Evolutionary conservation across 1,139 yeast species (phyloP), one percentile per base, ranked within the genome.

Genomic region (Scheffersomyces illinoinensis): DNA sequence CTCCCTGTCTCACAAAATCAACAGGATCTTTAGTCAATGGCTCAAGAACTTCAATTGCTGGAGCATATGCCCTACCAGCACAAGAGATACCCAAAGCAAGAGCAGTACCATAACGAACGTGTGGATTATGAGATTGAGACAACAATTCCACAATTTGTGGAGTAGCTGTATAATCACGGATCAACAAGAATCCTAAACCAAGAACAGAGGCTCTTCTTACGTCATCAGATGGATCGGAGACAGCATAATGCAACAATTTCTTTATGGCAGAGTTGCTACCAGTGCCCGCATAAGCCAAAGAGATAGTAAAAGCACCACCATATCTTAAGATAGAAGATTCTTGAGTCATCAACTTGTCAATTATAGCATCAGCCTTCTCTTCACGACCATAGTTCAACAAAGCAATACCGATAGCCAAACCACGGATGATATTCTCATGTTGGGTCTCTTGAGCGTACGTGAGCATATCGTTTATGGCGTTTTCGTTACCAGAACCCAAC

Each of bases 1-100:
- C 98, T 66, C 98, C 98, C 77, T 95, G 99, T 73, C 98, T 91
- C 53, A 96, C 99, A 76, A 95, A 95, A 74, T 95, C 99, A 55
- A 93, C 97, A 1, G 97, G 88, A 75, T 95, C 99, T 70, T 91
- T 91, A 50, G 95, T 86, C 78, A 95, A 85, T 47, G 98, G 97
- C 76, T 92, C 97, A 66, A 95, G 83, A 23, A 96, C 93, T 64
- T 93, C 97, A 62, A 95, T 85, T 0, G 99, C 99, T 53, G 95
- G 88, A 58, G 90, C 87, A 59, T 91, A 79, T 5, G 93, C 96
- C 72, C 96, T 90, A 57, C 99, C 99, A 39, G 98, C 98, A 81
- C 98, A 93, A 2, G 98, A 88, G 61, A 96, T 91, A 76, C 98
- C 99, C 64, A 95, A 83, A 0, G 99, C 99, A 87, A 95, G 82